Conservation (phyloP, 306 rosid species). For the Adenanthera pavonina region DNA sequence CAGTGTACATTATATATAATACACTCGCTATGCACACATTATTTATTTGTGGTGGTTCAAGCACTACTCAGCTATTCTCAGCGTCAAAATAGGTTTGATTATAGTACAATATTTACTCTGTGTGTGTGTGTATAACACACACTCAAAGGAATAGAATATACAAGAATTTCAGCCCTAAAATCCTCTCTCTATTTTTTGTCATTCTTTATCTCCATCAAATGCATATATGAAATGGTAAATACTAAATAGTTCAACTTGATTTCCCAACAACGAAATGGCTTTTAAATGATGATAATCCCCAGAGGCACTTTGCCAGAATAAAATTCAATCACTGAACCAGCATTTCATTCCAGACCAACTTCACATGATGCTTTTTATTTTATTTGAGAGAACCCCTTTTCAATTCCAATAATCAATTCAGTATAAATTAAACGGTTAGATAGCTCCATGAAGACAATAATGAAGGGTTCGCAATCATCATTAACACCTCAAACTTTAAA, state of each 20-base stretch:
- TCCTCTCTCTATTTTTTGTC: too few relatives aligned
- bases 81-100: too few relatives aligned
- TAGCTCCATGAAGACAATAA: background rate
- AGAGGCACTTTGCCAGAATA: conserved; percentile 1
- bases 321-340: background rate
- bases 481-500: conserved; percentile 9
- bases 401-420: conserved; percentile 1
- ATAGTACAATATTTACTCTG: too few relatives aligned
- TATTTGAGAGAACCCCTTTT: background rate
- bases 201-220: background rate
- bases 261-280: conserved; percentile 14
- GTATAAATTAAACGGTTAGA: background rate
- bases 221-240: background rate
- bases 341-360: background rate
- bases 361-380: background rate
- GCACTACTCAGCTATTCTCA: too few relatives aligned
- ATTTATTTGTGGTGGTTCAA: too few relatives aligned
- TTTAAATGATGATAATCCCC: conserved; percentile 12
- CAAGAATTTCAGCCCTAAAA: too few relatives aligned
- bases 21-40: too few relatives aligned
- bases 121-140: too few relatives aligned
- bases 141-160: too few relatives aligned
- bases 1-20: too few relatives aligned
- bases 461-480: conserved; percentile 30
- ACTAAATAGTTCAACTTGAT: background rate